Evolutionary conservation across 768 basidiomycete genomes (phyloP).

Genomic region (Suillus spraguei): DNA sequence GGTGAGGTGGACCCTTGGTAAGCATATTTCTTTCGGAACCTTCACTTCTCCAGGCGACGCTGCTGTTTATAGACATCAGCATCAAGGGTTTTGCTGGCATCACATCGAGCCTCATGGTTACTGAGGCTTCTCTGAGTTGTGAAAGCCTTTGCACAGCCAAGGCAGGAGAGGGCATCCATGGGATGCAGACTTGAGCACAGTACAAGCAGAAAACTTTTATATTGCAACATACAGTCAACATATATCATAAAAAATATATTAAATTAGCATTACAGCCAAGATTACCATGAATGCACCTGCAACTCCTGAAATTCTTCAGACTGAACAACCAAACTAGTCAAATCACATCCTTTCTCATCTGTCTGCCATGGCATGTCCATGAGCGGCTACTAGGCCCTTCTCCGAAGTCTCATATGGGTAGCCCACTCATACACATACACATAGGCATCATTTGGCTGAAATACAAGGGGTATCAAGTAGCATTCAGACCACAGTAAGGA

Average conservation of each 20-base stretch:
- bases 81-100: background rate
- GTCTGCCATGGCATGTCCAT: no score
- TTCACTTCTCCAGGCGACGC: background rate
- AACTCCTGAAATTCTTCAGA: no score
- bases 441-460: no score
- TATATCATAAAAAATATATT: background rate
- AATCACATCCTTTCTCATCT: no score
- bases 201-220: background rate
- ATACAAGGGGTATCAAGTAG: no score
- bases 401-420: no score
- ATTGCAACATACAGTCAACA: background rate
- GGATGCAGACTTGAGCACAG: background rate
- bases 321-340: no score
- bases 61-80: constrained; percentile 6
- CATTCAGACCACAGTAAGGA: no score
- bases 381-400: no score
- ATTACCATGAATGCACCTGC: no score
- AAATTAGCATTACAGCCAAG: no score
- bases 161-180: constrained; percentile 1
- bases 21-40: background rate
- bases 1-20: background rate
- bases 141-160: constrained; percentile 6
- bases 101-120: constrained; percentile 1
- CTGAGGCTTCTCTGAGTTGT: background rate
- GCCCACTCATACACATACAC: no score